Percentiles rank a stretch among this genome's conserved stretches.
These are phyloP conservation scores for Cetraspora pellucida DNA, from an alignment of 192 early-diverging fungal genomes.

Conservation along the genomic window DNA sequence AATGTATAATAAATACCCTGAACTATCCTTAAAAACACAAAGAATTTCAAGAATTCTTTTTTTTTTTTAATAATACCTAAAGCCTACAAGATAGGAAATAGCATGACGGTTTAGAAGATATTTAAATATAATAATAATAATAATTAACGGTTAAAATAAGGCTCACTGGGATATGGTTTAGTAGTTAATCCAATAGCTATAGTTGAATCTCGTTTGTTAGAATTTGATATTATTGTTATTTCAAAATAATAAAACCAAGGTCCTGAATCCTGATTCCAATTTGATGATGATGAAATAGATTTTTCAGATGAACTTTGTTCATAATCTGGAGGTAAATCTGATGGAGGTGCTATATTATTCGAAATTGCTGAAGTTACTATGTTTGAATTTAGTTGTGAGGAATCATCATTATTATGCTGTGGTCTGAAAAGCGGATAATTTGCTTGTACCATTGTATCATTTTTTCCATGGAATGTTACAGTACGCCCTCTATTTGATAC, in stretches of 20 bases:
- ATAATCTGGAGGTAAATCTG: neutral
- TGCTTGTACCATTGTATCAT: conserved; percentile 17
- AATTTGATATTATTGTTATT: conserved; percentile 13
- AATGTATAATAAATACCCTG: neutral
- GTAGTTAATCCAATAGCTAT: conserved; percentile 54
- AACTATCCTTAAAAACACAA: neutral
- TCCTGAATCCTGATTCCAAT: neutral
- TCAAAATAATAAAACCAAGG: conserved; percentile 22
- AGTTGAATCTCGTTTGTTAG: conserved; percentile 41
- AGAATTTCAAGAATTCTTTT: neutral
- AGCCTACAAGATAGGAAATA: neutral
- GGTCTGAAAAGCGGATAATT: conserved; percentile 16
- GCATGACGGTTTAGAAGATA: too few relatives aligned
- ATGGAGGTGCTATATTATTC: neutral
- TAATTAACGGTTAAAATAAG: too few relatives aligned
- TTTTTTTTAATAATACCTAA: conserved; percentile 43
- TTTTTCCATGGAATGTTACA: conserved; percentile 8
- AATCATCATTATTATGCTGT: neutral
- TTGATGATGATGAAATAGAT: neutral
- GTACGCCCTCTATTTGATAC: neutral
- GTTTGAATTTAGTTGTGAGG: neutral
- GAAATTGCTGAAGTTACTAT: neutral
- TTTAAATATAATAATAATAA: too few relatives aligned
- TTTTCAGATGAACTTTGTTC: neutral
- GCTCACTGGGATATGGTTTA: conserved; percentile 49